Base-by-base conservation (phyloP, 352 stramenopile species). In the Globisporangium recalcitrans region DNA sequence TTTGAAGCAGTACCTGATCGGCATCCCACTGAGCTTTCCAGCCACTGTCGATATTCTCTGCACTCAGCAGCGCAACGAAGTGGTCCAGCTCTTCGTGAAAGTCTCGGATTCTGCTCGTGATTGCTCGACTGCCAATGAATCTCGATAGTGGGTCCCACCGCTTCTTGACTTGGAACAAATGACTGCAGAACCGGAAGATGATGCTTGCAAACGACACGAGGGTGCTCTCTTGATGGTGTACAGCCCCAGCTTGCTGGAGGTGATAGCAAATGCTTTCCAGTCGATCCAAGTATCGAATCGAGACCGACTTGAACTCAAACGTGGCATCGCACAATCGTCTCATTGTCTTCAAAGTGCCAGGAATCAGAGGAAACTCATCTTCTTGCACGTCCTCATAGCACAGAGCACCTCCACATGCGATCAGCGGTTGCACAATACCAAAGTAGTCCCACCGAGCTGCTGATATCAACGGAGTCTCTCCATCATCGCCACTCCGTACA, bases 101-200 rank as follows among this genome's bases (percentile, higher is more conserved):
- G 2, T 34, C 24, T 36, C 22, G 48, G 1, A 53, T 22, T 34
- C 5, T 34, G 22, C 10, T 22, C 5, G 24, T 14, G 24, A 34
- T 24, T 10, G 48, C 24, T 13, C 48, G 48, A 5, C 1, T 22
- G 1, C 48, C 24, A 6, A 6, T 22, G 48, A 36, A 53, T 36
- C 57, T 22, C 2, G 14, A 16, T 0, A 31, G 46, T 0, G 32
- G 22, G 1, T 9, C 5, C 8, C 8, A 4, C 1, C 34, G 58
- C 31, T 57, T 55, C 32, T 51, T 10, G 9, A 63, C 32, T 13
- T 47, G 3, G 26, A 63, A 49, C 11, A 36, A 4, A 5, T 48
- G 44, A 7, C 29, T 16, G n/a, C 16, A 40, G 8, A 60, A 29
- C 6, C 58, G 47, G 32, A 63, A 58, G 8, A 63, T 21, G 13